These are phyloP conservation scores for Globisporangium takayamanum DNA, from an alignment of 352 stramenopile genomes.

Conservation along the genomic window DNA sequence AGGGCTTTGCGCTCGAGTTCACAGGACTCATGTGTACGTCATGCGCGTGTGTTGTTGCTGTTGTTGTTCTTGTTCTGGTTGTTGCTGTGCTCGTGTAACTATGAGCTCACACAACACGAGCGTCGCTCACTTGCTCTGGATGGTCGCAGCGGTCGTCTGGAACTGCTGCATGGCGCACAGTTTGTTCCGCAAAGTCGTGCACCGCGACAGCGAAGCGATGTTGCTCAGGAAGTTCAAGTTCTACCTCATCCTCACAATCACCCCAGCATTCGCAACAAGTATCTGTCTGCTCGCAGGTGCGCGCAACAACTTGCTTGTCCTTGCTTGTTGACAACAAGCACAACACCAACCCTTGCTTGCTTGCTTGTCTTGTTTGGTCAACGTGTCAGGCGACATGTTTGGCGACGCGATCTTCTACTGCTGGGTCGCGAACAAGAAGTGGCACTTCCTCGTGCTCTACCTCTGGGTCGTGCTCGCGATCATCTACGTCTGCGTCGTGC, in stretches of 20 bases:
- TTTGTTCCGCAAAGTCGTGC: slow-evolving; percentile 64
- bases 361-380: neutral
- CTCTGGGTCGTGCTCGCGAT: slow-evolving; percentile 55
- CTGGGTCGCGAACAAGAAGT: slow-evolving; percentile 45
- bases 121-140: neutral
- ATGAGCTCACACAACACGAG: neutral
- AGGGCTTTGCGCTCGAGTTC: slow-evolving; percentile 48
- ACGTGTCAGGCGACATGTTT: slow-evolving; percentile 13
- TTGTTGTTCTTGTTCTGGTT: too few species aligned
- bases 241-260: slow-evolving; percentile 43
- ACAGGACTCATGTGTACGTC: slow-evolving; percentile 47
- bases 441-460: slow-evolving; percentile 59
- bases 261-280: slow-evolving; percentile 33
- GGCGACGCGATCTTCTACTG: slow-evolving; percentile 69
- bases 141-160: slow-evolving; percentile 45
- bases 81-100: too few species aligned
- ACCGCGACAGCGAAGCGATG: slow-evolving; percentile 52
- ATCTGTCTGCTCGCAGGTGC: slow-evolving; percentile 30
- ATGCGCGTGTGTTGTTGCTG: neutral
- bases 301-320: neutral
- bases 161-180: slow-evolving; percentile 67
- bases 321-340: neutral
- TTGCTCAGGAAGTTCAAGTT: slow-evolving; percentile 54
- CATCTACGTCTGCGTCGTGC: slow-evolving; percentile 59
- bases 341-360: neutral